phyloP scores from a whole-genome alignment of 1,139 yeast genomes.

The Wickerhamiella pararugosa region DNA sequence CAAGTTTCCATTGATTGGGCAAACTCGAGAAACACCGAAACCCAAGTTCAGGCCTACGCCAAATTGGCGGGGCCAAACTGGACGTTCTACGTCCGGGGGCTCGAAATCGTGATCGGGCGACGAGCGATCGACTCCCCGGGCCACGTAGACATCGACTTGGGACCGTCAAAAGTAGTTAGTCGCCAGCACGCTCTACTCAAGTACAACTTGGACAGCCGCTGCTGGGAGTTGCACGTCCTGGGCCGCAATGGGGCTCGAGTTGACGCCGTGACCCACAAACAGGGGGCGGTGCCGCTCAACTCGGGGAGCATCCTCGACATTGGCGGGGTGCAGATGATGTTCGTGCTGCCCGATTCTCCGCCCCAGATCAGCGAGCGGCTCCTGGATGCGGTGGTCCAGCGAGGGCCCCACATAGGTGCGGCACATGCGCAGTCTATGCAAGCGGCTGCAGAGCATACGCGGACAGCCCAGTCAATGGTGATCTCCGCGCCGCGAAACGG shows the following conservation, averaged over 20 bases:
- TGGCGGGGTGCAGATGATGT: slow-evolving; percentile 99
- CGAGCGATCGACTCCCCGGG: slow-evolving; percentile 41
- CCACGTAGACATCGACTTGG: slow-evolving; percentile 74
- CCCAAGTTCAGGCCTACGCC: slow-evolving; percentile 87
- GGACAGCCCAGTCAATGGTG: too few relatives aligned
- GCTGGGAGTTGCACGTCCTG: slow-evolving; percentile 70
- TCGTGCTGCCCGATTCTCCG: slow-evolving; percentile 82
- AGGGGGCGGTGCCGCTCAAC: slow-evolving; percentile 37
- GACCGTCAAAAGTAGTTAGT: slow-evolving; percentile 92
- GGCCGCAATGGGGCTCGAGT: slow-evolving; percentile 93
- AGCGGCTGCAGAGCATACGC: too few relatives aligned
- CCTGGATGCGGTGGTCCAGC: not conserved
- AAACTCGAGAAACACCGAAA: slow-evolving; percentile 60
- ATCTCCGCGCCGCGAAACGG: not conserved
- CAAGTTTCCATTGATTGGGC: slow-evolving; percentile 36
- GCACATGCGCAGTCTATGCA: too few relatives aligned
- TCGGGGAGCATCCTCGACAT: slow-evolving; percentile 85
- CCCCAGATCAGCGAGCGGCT: slow-evolving; percentile 29
- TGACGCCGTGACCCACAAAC: slow-evolving; percentile 42
- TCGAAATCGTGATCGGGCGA: slow-evolving; percentile 70
- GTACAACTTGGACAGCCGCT: slow-evolving; percentile 56
- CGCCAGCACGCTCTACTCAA: slow-evolving; percentile 76
- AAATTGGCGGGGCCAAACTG: slow-evolving; percentile 86
- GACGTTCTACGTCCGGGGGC: slow-evolving; percentile 85
- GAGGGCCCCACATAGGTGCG: not conserved